Evolutionary conservation across 345 rosid species (phyloP).

Genomic region (Pseudoturritis turrita): DNA sequence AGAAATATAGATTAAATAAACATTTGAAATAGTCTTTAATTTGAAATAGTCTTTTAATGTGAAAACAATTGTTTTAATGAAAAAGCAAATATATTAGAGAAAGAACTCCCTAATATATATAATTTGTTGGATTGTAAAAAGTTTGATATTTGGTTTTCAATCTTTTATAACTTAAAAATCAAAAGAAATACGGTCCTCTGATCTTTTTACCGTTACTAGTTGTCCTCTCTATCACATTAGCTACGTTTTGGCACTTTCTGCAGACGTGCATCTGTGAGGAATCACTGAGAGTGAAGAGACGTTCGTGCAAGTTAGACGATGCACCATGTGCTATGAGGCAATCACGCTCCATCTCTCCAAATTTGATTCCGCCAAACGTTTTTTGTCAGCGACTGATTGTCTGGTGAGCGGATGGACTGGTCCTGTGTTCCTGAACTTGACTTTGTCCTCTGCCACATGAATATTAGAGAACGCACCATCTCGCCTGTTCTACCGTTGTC

Average conservation of each 20-base stretch:
- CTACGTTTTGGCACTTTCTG: slow-evolving; percentile 50
- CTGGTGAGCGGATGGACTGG: slow-evolving; percentile 90
- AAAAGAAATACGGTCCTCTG: no score
- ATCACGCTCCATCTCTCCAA: slow-evolving; percentile 93
- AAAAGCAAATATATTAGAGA: no score
- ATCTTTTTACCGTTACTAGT: slow-evolving; percentile 58
- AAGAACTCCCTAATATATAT: no score
- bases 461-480: slow-evolving; percentile 62
- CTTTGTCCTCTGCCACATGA: slow-evolving; percentile 90
- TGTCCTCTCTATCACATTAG: slow-evolving; percentile 63
- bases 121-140: no score
- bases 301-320: slow-evolving; percentile 73
- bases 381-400: slow-evolving; percentile 86
- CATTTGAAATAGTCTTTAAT: no score
- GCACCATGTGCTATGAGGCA: slow-evolving; percentile 90
- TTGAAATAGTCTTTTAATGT: no score
- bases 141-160: no score
- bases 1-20: no score
- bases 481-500: slow-evolving; percentile 78
- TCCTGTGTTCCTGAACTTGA: slow-evolving; percentile 89
- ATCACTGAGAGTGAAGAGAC: slow-evolving; percentile 75
- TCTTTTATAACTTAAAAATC: no score
- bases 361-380: slow-evolving; percentile 84
- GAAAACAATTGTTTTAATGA: no score
- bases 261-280: slow-evolving; percentile 76